These are phyloP conservation scores for Sclerotinia glacialis DNA, from an alignment of 2,329 filamentous ascomycete species.

Conservation along the genomic window DNA sequence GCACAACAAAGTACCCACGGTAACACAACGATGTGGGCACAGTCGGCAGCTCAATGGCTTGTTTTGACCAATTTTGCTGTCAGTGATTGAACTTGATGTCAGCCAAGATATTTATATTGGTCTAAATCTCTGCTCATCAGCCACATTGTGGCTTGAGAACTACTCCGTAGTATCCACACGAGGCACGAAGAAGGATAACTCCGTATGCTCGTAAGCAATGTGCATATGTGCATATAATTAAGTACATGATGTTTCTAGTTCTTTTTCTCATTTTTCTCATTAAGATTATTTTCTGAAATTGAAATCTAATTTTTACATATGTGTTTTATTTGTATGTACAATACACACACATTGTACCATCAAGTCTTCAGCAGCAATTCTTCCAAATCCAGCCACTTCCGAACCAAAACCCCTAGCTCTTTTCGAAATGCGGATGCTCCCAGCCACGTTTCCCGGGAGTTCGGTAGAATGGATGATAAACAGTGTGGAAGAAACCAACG, in stretches of 20 bases:
- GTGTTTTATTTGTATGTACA: neutral
- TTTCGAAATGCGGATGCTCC: neutral
- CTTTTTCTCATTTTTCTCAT: neutral
- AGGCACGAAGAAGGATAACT: too few relatives aligned
- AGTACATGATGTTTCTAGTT: too few relatives aligned
- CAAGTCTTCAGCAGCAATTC: constrained; percentile 1
- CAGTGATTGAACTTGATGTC: constrained; percentile 11
- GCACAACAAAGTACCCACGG: constrained; percentile 1
- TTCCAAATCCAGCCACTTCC: constrained; percentile 18
- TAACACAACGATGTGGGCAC: neutral
- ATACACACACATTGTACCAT: neutral
- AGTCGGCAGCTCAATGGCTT: neutral
- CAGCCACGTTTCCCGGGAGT: constrained; percentile 9
- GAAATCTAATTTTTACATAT: neutral
- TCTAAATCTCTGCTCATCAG: neutral
- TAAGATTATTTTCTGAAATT: neutral
- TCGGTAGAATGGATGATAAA: neutral
- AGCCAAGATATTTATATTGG: constrained; percentile 12
- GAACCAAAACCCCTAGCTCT: constrained; percentile 2
- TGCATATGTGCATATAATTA: too few relatives aligned
- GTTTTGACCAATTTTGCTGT: neutral
- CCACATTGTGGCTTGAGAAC: constrained; percentile 5
- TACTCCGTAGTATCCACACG: too few relatives aligned
- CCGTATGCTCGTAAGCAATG: too few relatives aligned
- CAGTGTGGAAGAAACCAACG: constrained; percentile 9